These are phyloP conservation scores for Eimeria maxima DNA, from an alignment of 169 alveolate species.

Conservation along the genomic window DNA sequence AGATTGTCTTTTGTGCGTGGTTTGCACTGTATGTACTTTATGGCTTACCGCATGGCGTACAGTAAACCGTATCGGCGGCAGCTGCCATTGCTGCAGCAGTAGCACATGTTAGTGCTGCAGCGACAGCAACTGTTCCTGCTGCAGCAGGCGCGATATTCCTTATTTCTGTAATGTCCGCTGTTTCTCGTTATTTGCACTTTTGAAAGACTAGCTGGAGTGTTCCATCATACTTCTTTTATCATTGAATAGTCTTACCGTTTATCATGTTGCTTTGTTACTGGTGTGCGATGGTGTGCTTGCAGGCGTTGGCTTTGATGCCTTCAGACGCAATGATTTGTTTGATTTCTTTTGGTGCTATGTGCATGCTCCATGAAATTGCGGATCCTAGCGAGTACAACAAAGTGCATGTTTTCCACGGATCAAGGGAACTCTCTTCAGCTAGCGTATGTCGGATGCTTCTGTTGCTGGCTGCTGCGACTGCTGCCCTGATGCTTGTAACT, in stretches of 20 bases:
- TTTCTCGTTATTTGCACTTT: background rate
- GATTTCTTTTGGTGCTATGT: constrained; percentile 98
- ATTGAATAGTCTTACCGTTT: background rate
- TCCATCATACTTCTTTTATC: background rate
- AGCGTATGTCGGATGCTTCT: constrained; percentile 18
- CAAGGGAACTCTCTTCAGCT: constrained; percentile 86
- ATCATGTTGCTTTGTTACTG: background rate
- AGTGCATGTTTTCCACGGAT: constrained; percentile 98
- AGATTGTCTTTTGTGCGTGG: background rate
- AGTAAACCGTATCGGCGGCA: background rate
- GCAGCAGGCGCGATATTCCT: background rate
- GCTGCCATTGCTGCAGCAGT: background rate
- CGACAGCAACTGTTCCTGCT: background rate
- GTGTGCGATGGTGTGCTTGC: background rate
- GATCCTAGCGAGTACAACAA: constrained; percentile 91
- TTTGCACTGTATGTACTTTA: background rate
- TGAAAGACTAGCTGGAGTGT: background rate
- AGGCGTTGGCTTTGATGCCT: constrained; percentile 94
- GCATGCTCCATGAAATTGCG: constrained; percentile 96
- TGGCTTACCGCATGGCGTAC: background rate
- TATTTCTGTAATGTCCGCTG: background rate
- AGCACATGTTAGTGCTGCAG: background rate
- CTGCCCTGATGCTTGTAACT: background rate
- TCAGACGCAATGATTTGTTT: constrained; percentile 97
- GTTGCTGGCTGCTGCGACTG: constrained; percentile 6